Percentiles rank a stretch among this genome's conserved stretches.
phyloP scores from a whole-genome alignment of 1,284 basidiomycete genomes.

The Fereydounia khargensis region DNA sequence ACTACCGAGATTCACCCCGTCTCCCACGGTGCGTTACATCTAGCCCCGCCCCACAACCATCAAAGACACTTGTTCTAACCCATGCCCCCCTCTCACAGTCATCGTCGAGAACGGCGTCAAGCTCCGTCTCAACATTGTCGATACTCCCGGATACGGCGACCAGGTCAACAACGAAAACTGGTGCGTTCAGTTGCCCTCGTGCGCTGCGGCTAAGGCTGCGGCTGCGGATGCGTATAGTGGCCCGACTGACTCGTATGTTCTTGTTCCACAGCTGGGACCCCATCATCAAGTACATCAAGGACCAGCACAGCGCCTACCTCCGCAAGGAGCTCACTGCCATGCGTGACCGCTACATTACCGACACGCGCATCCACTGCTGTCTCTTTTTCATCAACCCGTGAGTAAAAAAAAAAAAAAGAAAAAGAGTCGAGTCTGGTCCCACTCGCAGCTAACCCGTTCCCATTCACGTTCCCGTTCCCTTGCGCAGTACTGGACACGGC shows the following conservation, averaged over 20 bases:
- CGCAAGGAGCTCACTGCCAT: constrained; percentile 98
- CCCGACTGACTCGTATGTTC: neutral
- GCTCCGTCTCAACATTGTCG: constrained; percentile 93
- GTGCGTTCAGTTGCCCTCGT: constrained; percentile 61
- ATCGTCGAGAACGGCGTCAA: constrained; percentile 95
- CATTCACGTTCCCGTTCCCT: neutral
- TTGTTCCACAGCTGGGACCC: constrained; percentile 79
- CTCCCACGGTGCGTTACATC: constrained; percentile 81
- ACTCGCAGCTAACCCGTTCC: neutral
- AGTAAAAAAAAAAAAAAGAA: constrained; percentile 2
- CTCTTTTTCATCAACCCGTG: constrained; percentile 87
- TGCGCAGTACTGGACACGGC: constrained; percentile 43
- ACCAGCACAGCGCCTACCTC: constrained; percentile 97
- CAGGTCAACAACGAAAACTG: constrained; percentile 99
- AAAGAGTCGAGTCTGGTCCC: too few species aligned
- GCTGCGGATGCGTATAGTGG: neutral
- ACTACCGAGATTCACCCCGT: constrained; percentile 95
- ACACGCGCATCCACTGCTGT: constrained; percentile 97
- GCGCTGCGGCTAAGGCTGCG: neutral
- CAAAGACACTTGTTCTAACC: neutral
- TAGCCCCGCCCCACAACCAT: neutral
- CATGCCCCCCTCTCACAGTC: constrained; percentile 62
- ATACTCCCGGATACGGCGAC: constrained; percentile 98
- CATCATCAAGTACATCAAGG: constrained; percentile 97
- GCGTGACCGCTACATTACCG: constrained; percentile 96